These are phyloP conservation scores for Solanum dulcamara DNA, from an alignment of 257 asterid genomes.

Conservation along the genomic window DNA sequence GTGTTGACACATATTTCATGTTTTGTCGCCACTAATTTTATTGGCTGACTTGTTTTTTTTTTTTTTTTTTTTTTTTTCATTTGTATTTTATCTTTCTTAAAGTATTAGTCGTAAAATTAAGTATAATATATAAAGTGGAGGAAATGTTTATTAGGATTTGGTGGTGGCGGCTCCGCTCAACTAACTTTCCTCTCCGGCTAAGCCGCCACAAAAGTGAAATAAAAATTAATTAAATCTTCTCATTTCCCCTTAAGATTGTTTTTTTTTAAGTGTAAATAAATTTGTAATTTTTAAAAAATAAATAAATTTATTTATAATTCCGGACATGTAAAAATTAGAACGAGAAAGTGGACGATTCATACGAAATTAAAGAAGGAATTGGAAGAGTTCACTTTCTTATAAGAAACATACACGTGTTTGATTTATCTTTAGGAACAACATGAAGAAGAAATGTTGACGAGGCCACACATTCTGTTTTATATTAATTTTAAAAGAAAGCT, in stretches of 20 bases:
- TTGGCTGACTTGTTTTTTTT: not conserved
- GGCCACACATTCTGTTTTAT: not conserved
- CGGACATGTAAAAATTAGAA: too few species aligned
- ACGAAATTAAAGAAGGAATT: too few species aligned
- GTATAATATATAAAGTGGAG: not conserved
- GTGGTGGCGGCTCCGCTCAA: not conserved
- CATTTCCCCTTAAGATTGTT: too few species aligned
- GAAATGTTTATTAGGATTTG: not conserved
- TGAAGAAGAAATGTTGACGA: not conserved
- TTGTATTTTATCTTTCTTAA: not conserved
- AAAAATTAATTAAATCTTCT: too few species aligned
- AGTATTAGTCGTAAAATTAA: not conserved
- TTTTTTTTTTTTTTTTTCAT: not conserved
- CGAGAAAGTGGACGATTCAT: too few species aligned
- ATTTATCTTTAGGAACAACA: not conserved
- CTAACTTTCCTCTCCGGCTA: not conserved
- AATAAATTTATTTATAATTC: too few species aligned
- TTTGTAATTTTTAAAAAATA: too few species aligned
- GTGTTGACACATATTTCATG: not conserved
- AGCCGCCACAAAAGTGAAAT: too few species aligned
- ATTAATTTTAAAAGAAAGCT: not conserved
- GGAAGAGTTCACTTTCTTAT: not conserved
- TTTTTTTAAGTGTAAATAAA: too few species aligned
- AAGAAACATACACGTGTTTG: not conserved
- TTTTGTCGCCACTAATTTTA: not conserved